phyloP scores from a whole-genome alignment of 1,284 basidiomycete species.

The Xerocomus nothofagi region DNA sequence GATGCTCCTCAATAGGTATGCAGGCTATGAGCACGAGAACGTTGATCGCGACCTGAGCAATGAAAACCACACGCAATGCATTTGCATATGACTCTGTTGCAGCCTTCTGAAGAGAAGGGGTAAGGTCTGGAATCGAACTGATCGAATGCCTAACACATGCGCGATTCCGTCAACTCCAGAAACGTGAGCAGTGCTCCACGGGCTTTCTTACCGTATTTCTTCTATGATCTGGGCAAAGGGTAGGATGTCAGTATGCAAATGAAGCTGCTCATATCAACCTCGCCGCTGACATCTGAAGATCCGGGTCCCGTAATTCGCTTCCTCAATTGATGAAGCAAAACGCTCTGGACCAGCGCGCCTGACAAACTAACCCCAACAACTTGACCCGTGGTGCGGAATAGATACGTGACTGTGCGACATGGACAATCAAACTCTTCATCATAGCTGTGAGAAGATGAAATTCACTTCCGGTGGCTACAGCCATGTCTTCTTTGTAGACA shows the following conservation, averaged over 20 bases:
- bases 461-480: constrained; percentile 86
- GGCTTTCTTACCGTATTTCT: constrained; percentile 54
- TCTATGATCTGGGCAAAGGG: constrained; percentile 59
- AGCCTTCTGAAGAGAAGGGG: constrained; percentile 57
- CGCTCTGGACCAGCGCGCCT: constrained; percentile 76
- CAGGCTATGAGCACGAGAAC: constrained; percentile 61
- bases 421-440: constrained; percentile 1
- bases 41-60: constrained; percentile 68
- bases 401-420: constrained; percentile 70
- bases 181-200: constrained; percentile 16
- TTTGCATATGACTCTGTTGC: constrained; percentile 84
- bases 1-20: constrained; percentile 74
- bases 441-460: constrained; percentile 18
- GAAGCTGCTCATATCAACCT: constrained; percentile 26
- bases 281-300: constrained; percentile 61
- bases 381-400: constrained; percentile 89
- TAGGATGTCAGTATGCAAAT: constrained; percentile 23
- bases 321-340: constrained; percentile 67
- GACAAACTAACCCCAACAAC: constrained; percentile 86
- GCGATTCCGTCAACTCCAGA: constrained; percentile 16
- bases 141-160: constrained; percentile 72
- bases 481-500: constrained; percentile 79
- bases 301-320: constrained; percentile 73
- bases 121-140: constrained; percentile 72
- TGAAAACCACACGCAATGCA: constrained; percentile 84